A percentile compares a stretch with the other conserved stretches of the same genome.
phyloP scores from a whole-genome alignment of 2,329 filamentous ascomycete genomes.

The Fusarium veterinarium region DNA sequence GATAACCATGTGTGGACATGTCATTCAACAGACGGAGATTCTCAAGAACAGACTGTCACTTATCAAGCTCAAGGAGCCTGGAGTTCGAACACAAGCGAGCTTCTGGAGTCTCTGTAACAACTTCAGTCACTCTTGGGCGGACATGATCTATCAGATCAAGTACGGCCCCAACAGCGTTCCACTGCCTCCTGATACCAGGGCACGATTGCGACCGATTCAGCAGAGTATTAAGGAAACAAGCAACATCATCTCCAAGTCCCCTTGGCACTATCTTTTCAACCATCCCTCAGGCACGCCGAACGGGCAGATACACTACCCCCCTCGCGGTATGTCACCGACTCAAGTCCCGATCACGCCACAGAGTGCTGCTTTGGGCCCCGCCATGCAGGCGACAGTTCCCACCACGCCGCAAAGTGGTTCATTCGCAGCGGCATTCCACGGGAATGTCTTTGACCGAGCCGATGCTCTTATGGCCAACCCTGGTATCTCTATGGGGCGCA shows the following conservation, averaged over 20 bases:
- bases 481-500: conserved; percentile 68
- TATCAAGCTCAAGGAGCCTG: conserved; percentile 88
- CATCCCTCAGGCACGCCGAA: conserved; percentile 30
- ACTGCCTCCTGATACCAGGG: conserved; percentile 74
- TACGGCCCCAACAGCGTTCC: conserved; percentile 62
- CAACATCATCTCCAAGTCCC: conserved; percentile 73
- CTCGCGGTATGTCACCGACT: conserved; percentile 45
- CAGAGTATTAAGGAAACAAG: conserved; percentile 84
- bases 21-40: conserved; percentile 78
- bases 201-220: conserved; percentile 83
- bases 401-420: conserved; percentile 72
- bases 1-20: conserved; percentile 76
- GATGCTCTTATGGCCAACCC: conserved; percentile 68
- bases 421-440: conserved; percentile 65
- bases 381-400: conserved; percentile 89
- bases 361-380: conserved; percentile 88
- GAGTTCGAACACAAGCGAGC: conserved; percentile 70
- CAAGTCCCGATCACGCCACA: conserved; percentile 82
- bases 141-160: conserved; percentile 72
- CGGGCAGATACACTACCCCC: conserved; percentile 36
- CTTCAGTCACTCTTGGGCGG: conserved; percentile 77
- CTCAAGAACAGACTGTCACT: conserved; percentile 78
- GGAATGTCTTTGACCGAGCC: conserved; percentile 70
- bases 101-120: conserved; percentile 80
- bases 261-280: conserved; percentile 62